Conservation (phyloP, 495 filamentous ascomycete species). For the Mytilinidion resinicola region DNA sequence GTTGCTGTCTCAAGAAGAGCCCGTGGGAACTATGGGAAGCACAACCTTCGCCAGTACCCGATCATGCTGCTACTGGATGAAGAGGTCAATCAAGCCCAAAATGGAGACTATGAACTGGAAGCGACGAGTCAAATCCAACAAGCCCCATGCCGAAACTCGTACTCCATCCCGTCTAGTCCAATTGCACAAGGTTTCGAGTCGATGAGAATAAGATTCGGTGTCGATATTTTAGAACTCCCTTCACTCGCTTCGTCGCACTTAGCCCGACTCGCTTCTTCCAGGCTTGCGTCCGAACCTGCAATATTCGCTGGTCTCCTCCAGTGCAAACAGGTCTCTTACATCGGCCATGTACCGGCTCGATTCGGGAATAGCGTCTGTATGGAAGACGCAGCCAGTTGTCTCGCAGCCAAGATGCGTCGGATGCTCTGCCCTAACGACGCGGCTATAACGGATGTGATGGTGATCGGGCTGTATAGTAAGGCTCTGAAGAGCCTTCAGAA, state of each 20-base stretch:
- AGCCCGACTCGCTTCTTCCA: conserved; percentile 18
- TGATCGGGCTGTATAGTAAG: conserved; percentile 32
- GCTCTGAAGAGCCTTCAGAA: conserved; percentile 35
- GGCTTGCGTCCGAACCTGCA: conserved; percentile 21
- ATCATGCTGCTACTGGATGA: conserved; percentile 7
- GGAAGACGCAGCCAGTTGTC: conserved; percentile 32
- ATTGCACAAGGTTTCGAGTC: conserved; percentile 31
- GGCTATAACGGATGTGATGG: conserved; percentile 6
- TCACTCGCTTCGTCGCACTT: conserved; percentile 27
- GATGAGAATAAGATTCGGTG: conserved; percentile 24
- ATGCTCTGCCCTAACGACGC: conserved; percentile 18
- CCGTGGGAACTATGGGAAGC: conserved; percentile 29
- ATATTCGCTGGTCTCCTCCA: conserved; percentile 21
- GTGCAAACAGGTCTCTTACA: conserved; percentile 26
- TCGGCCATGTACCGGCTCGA: conserved; percentile 33
- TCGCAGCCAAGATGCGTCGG: conserved; percentile 32
- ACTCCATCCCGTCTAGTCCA: conserved; percentile 16
- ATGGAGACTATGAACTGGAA: background rate
- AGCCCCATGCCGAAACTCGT: background rate
- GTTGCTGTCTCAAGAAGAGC: conserved; percentile 29
- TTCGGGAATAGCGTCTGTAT: conserved; percentile 33
- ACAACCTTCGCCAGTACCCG: conserved; percentile 34
- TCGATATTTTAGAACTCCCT: conserved; percentile 31
- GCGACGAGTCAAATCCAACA: background rate
- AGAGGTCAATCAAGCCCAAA: no score